These are phyloP conservation scores for Breynia disticha DNA, from an alignment of 441 rosid genomes.

Conservation along the genomic window DNA sequence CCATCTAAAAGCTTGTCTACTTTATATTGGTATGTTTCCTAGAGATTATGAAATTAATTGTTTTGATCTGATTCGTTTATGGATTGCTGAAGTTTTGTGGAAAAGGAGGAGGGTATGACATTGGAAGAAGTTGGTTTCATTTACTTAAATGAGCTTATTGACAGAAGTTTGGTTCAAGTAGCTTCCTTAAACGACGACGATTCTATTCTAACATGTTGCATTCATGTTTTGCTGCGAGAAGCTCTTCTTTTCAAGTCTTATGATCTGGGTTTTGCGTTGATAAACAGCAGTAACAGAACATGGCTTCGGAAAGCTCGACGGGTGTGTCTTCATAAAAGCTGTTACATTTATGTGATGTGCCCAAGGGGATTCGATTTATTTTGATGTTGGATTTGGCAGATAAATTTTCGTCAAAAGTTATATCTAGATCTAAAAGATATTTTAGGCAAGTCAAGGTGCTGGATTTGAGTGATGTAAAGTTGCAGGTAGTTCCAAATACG, in stretches of 20 bases:
- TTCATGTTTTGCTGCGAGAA: constrained; percentile 16
- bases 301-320: constrained; percentile 25
- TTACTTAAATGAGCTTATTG: constrained; percentile 18
- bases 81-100: constrained; percentile 25
- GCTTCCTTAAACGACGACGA: constrained; percentile 7
- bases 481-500: neutral
- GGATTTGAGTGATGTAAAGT: neutral
- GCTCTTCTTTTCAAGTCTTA: constrained; percentile 7
- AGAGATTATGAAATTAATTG: constrained; percentile 10
- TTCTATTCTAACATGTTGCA: constrained; percentile 15
- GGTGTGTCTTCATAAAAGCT: constrained; percentile 21
- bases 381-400: constrained; percentile 15
- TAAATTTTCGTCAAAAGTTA: neutral
- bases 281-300: neutral
- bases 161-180: constrained; percentile 16
- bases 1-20: constrained; percentile 17
- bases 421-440: no score
- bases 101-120: constrained; percentile 14
- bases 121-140: constrained; percentile 20
- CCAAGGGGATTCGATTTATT: no score
- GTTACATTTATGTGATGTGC: neutral
- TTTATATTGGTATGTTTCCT: constrained; percentile 18
- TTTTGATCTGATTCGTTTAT: constrained; percentile 14
- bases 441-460: neutral
- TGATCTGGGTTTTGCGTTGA: constrained; percentile 8